Base-by-base conservation (phyloP, 2,329 filamentous ascomycete genomes). In the Torrubiellomyces zombiae region DNA sequence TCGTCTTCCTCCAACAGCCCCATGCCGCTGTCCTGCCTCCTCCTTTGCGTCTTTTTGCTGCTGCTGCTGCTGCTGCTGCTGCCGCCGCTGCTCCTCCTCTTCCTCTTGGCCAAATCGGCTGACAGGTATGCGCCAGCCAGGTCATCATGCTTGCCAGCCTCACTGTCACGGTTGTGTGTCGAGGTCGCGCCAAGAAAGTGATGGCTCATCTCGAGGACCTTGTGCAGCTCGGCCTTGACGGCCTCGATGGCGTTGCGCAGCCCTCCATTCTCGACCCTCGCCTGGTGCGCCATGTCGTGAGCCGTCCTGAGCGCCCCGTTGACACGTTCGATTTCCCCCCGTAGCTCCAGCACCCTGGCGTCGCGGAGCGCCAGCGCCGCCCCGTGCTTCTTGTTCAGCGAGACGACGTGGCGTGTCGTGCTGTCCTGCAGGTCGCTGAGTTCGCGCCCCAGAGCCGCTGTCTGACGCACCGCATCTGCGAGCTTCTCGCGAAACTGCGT, bases 1-100 rank as follows among this genome's bases (percentile, higher is more conserved):
- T 59, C 58, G 18, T 67, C 63, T 37, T 69, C 64, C 15, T 65
- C 62, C 40, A 68, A 33, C 14, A 71, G 48, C 0, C 63, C 63
- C 24, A 71, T 37, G 0, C 65, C 67, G 27, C 62, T 67, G 39
- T 71, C 66, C 33, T 59, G 55, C 29, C 55, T 51, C 30, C 61
- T 55, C 30, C 50, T 33, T 11, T 28, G 50, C 47, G 56, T 64
- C 35, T 32, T 51, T 14, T 41, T 49, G 14, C 38, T 39, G 13
- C 42, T 42, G 23, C 44, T 44, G 3, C 38, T 40, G 23, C 47
- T n/a, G 2, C 39, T 45, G 1, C 40, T 43, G 4, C 41, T 28
- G 6, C 48, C 20, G 20, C 40, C 36, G 31, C 14, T 30, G 14
- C 27, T 40, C 15, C 10, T 36, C 23, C 18, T 41, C 20, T 21